Base-by-base conservation (phyloP, 2,329 filamentous ascomycete genomes). In the Sporothrix schenckii region DNA sequence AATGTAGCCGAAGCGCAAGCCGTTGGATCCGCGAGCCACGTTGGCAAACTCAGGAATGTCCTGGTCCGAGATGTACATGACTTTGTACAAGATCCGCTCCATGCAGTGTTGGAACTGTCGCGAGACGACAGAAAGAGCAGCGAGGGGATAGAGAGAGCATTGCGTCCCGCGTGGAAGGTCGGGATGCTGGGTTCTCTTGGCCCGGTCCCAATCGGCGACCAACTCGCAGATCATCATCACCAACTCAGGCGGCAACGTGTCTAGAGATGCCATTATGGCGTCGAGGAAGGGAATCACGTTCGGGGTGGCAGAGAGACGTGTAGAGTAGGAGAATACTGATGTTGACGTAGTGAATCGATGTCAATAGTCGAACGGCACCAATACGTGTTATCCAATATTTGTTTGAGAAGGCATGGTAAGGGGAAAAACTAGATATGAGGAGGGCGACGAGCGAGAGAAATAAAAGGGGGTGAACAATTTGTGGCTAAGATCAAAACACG, bases 91-190 rank as follows among this genome's bases (percentile, higher is more conserved):
- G 9, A 60, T 30, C 19, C 1, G 16, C 19, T 60, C 56, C 3
- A 41, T 14, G 56, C 56, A 60, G 19, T 4, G 13, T n/a, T 21
- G 30, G 30, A 34, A 61, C n/a, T 4, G 13, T 39, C 14, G 24
- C 44, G 56, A 61, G 10, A 61, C 34, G 27, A 41, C n/a, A 41
- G 56, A 61, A 34, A 61, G 39, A 39, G 56, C n/a, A 41, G 56
- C 34, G 34, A 61, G 56, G 21, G 34, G 56, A 39, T 44, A 3
- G 39, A 24, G 4, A 7, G 34, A 5, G 11, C 7, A 11, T 61
- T 6, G 34, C 11, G 34, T 44, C 16, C n/a, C 44, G 34, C 5
- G 39, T 44, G 5, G 21, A 11, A 14, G 10, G 39, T 14, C 10
- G 34, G 9, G n/a, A 5, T 2, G n/a, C 9, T 61, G 1, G n/a